Evolutionary conservation across 1,139 yeast species (phyloP).

Genomic region (Nakaseomyces bracarensis): DNA sequence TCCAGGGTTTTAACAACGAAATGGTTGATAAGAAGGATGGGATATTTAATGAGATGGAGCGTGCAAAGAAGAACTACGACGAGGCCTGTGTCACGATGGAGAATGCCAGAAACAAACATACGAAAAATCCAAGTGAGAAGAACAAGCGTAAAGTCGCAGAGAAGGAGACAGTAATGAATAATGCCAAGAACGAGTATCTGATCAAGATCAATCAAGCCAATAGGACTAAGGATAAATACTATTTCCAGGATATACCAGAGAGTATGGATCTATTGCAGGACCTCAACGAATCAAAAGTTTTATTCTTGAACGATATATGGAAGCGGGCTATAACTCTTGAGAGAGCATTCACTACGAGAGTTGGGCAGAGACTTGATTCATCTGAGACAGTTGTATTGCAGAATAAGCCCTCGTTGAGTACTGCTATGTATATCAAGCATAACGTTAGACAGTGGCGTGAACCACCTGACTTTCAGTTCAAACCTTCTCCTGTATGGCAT

Average conservation of each 20-base stretch:
- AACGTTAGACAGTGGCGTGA: conserved; percentile 71
- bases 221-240: conserved; percentile 84
- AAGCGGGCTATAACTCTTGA: conserved; percentile 60
- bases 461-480: conserved; percentile 74
- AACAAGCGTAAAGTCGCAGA: conserved; percentile 51
- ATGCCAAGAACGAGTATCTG: conserved; percentile 73
- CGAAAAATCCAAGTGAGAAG: conserved; percentile 46
- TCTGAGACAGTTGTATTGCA: conserved; percentile 55
- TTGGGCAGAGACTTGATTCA: conserved; percentile 44
- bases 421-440: conserved; percentile 90
- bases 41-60: conserved; percentile 57
- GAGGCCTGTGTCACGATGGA: conserved; percentile 75
- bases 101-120: conserved; percentile 63
- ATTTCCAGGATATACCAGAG: conserved; percentile 90
- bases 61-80: conserved; percentile 71
- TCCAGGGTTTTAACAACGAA: conserved; percentile 52
- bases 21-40: conserved; percentile 50
- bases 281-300: conserved; percentile 71
- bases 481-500: conserved; percentile 94
- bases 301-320: conserved; percentile 62
- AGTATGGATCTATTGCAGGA: conserved; percentile 79
- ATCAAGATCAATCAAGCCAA: conserved; percentile 78
- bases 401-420: conserved; percentile 68
- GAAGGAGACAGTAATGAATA: conserved; percentile 73
- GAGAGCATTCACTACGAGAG: conserved; percentile 41